These are phyloP conservation scores for Coemansia sp. DNA, from an alignment of 192 early-diverging fungal genomes.

Conservation along the genomic window DNA sequence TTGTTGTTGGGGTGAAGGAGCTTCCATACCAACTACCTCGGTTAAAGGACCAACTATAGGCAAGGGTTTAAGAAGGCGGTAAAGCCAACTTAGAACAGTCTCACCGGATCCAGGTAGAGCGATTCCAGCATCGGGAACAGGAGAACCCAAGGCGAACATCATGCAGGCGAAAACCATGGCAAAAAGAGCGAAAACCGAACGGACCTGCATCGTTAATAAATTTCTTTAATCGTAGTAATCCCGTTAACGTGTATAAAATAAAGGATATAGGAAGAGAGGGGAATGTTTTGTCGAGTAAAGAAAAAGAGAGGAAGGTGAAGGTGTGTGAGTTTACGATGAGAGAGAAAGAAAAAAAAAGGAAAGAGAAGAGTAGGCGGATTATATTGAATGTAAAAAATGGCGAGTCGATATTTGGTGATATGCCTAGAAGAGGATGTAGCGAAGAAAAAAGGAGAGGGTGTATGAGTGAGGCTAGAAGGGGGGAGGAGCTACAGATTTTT, in stretches of 20 bases:
- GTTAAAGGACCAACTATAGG: slow-evolving; percentile 43
- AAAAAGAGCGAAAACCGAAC: slow-evolving; percentile 26
- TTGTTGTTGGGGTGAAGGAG: slow-evolving; percentile 21
- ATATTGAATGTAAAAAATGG: neutral
- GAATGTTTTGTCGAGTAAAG: neutral
- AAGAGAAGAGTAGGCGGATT: neutral
- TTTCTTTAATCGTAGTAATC: neutral
- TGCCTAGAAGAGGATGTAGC: slow-evolving; percentile 7
- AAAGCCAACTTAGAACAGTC: slow-evolving; percentile 33
- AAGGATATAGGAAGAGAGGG: neutral
- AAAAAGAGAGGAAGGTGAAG: neutral
- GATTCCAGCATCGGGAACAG: slow-evolving; percentile 43
- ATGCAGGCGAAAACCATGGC: slow-evolving; percentile 23
- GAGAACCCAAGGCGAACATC: slow-evolving; percentile 22
- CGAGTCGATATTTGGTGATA: neutral
- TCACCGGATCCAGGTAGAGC: slow-evolving; percentile 46
- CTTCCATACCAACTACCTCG: slow-evolving; percentile 27
- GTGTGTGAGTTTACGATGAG: neutral
- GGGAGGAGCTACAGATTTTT: neutral
- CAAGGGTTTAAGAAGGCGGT: slow-evolving; percentile 42
- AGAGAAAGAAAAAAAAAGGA: neutral
- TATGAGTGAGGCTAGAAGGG: neutral
- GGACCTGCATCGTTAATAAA: slow-evolving; percentile 30
- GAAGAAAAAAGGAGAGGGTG: neutral
- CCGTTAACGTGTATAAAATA: neutral